Conservation (phyloP, 2,329 filamentous ascomycete genomes). For the Pseudogymnoascus sp. region DNA sequence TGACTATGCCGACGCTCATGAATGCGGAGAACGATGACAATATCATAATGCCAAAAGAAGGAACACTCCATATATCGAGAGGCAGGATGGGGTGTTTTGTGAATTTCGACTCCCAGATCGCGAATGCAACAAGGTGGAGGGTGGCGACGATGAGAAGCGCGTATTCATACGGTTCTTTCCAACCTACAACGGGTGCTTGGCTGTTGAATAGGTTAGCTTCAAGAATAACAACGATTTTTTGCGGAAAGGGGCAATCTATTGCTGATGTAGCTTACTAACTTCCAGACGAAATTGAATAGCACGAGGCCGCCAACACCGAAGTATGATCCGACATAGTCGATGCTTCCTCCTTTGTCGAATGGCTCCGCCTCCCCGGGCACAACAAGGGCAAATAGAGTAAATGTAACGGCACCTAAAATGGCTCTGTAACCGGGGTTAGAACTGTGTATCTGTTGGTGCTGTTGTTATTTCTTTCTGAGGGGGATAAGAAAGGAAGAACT, state of each 20-base stretch:
- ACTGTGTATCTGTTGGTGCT: constrained; percentile 7
- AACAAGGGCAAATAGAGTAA: constrained; percentile 10
- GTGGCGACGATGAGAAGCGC: constrained; percentile 16
- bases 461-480: neutral
- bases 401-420: constrained; percentile 4
- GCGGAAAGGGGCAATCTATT: constrained; percentile 12
- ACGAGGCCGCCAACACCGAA: neutral
- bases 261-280: neutral
- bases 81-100: constrained; percentile 20
- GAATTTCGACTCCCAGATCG: constrained; percentile 17
- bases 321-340: neutral
- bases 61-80: constrained; percentile 21
- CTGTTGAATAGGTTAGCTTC: neutral
- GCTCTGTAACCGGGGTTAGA: constrained; percentile 9
- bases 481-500: neutral
- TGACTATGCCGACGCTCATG: constrained; percentile 13
- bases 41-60: constrained; percentile 18
- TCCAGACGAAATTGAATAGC: neutral
- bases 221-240: neutral
- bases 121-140: constrained; percentile 14
- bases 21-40: constrained; percentile 16
- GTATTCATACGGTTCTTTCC: constrained; percentile 17
- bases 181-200: constrained; percentile 22
- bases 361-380: constrained; percentile 8
- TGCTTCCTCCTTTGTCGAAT: neutral